Evolutionary conservation across 495 filamentous ascomycete genomes (phyloP), one percentile per base, ranked within the genome.

Genomic region (Beverwykella pulmonaria): DNA sequence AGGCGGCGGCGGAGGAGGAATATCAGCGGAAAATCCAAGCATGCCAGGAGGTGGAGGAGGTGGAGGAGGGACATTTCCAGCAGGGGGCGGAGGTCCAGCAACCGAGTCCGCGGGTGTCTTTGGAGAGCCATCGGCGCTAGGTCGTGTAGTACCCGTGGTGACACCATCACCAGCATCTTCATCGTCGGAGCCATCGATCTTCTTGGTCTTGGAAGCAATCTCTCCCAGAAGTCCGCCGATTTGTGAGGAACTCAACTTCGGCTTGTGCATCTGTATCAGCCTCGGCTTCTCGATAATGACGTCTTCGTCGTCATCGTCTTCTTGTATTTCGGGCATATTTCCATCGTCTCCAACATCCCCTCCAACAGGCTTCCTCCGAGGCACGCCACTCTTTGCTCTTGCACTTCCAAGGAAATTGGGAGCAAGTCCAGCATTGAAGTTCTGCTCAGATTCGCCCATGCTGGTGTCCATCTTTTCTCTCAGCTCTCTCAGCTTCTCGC

Each of bases 391-490:
- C 84, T 47, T 80, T 74, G 61, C 82, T 79, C 67, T 82, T 75
- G 64, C 58, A 19, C 67, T 68, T n/a, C 74, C 74, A 12, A 75
- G 59, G 49, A 68, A 73, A 32, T 48, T 59, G 19, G 64, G 58
- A 55, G 64, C 59, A 30, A 76, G 55, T 19, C 65, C 59, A 25
- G 36, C 64, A 29, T 44, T 44, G 39, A 63, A 66, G 25, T 36
- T 22, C 84, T 80, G 47, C 82, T 79, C 57, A 23, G 74, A 63
- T 67, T 85, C 62, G 58, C 70, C 77, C 70, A 46, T 81, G 73
- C 27, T 65, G 54, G 84, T 91, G 58, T 98, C 95, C 94, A 98
- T 98, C 75, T 90, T 86, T 77, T 97, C 95, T 30, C 94, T 88
- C 23, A 98, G 80, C 68, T 96, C 94, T 65, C 94, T 89, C 32